These are phyloP conservation scores for Lumnitzera racemosa DNA, from an alignment of 345 rosid species.

Conservation along the genomic window DNA sequence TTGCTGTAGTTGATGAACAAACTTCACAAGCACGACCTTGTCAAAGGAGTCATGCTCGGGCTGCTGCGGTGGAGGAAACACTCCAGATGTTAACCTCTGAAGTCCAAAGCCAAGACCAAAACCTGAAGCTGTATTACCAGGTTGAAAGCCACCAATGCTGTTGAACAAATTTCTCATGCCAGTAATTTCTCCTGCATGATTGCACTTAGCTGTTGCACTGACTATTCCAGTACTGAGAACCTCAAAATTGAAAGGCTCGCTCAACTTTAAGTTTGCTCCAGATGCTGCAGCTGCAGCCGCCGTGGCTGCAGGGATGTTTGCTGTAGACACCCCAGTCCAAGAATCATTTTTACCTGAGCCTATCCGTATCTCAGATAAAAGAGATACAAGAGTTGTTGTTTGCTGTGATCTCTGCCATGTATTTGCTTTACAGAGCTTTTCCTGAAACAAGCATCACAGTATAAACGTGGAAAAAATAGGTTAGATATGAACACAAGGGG, in stretches of 20 bases:
- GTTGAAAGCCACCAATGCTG: constrained; percentile 92
- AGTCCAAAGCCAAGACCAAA: constrained; percentile 53
- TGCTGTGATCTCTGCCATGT: constrained; percentile 91
- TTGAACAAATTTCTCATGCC: constrained; percentile 96
- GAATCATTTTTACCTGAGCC: constrained; percentile 86
- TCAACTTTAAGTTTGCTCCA: constrained; percentile 80
- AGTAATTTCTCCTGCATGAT: constrained; percentile 97
- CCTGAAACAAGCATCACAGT: constrained; percentile 38
- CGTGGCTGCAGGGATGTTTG: constrained; percentile 96
- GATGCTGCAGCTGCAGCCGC: constrained; percentile 99
- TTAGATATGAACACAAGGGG: too few relatives aligned
- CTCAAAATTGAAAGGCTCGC: constrained; percentile 88
- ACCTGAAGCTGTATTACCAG: constrained; percentile 48
- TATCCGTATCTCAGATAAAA: constrained; percentile 88
- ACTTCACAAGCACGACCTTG: constrained; percentile 75
- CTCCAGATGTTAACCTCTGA: constrained; percentile 85
- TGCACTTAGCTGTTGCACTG: constrained; percentile 94
- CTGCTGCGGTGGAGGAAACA: constrained; percentile 65
- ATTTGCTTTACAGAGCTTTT: constrained; percentile 95
- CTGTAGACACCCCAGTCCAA: constrained; percentile 83
- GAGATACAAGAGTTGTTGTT: constrained; percentile 86
- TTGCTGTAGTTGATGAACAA: constrained; percentile 88
- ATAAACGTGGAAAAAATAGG: constrained; percentile 4
- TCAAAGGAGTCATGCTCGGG: constrained; percentile 80
- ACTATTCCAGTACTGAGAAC: constrained; percentile 92